A percentile compares a stretch with the other conserved stretches of the same genome.
These are phyloP conservation scores for Rhodosporidiobolus odoratus DNA, from an alignment of 768 basidiomycete genomes.

Conservation along the genomic window DNA sequence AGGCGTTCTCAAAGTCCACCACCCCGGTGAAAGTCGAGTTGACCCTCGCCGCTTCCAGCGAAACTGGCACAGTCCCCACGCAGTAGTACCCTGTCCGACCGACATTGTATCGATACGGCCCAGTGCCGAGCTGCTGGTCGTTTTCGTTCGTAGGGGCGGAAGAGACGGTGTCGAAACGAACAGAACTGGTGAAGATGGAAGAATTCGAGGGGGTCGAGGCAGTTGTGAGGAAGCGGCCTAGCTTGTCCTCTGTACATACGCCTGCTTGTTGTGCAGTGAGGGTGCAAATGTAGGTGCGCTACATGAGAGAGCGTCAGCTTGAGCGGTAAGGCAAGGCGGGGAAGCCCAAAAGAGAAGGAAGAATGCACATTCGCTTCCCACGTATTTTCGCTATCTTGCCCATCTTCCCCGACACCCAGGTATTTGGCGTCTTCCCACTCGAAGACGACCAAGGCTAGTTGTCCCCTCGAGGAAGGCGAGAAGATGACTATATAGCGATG, in stretches of 20 bases:
- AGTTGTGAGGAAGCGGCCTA: conserved; percentile 86
- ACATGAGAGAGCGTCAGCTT: conserved; percentile 44
- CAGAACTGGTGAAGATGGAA: conserved; percentile 78
- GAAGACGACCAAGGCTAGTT: conserved; percentile 89
- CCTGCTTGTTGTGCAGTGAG: conserved; percentile 66
- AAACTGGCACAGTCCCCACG: conserved; percentile 83
- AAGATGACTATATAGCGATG: conserved; percentile 58
- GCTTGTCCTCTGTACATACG: conserved; percentile 61
- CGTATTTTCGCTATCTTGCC: conserved; percentile 29
- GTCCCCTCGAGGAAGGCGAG: conserved; percentile 68
- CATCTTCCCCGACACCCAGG: conserved; percentile 56
- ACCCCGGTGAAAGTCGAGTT: conserved; percentile 47
- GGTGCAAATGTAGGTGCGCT: conserved; percentile 92
- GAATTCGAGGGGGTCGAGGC: conserved; percentile 58
- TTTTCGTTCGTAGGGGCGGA: conserved; percentile 1
- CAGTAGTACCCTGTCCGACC: conserved; percentile 91
- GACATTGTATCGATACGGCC: conserved; percentile 76
- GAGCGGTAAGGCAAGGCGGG: conserved; percentile 58
- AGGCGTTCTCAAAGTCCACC: conserved; percentile 80
- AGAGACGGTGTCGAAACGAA: conserved; percentile 55
- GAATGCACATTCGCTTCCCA: conserved; percentile 42
- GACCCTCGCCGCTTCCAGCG: conserved; percentile 54
- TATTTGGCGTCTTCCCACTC: conserved; percentile 86
- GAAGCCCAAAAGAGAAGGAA: conserved; percentile 52
- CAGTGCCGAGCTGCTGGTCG: conserved; percentile 41